Base-by-base conservation (phyloP, 768 basidiomycete genomes). In the Suillus subluteus region DNA sequence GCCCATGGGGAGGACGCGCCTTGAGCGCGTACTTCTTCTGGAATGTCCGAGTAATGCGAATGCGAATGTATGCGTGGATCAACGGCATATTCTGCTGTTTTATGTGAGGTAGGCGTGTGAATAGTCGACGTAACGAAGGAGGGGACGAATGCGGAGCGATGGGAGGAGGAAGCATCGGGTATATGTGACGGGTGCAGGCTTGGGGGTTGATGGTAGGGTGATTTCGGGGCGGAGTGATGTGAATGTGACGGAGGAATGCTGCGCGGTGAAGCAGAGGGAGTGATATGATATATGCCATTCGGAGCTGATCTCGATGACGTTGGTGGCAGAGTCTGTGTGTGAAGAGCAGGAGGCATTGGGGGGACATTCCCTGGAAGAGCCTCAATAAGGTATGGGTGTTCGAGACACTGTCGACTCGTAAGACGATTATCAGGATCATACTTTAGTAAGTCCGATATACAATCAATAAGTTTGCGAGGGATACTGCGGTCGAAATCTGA, bases 371-470 rank as follows among this genome's bases (percentile, higher is more conserved):
- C 84, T 43, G 85, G 87, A 67, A 82, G 81, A 15, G 91, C 94
- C 79, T 98, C 94, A 66, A 85, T 84, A 65, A 98, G 88, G 82
- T 99, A 99, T 16, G 88, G 83, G 76, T 98, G 96, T 40, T 95
- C 87, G 68, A 98, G 81, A 76, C 96, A 97, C 75, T 96, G 87
- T 59, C 85, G 85, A 65, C 94, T 91, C 1, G 96, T 98, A 59
- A 98, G 82, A 37, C 98, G 91, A 59, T 85, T 82, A 48, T 89
- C 88, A 32, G 98, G 96, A 72, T 99, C 94, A 79, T 98, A 99
- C 73, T 89, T 91, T 67, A 99, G 87, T 18, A 98, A 83, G 74
- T 97, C 94, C 58, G 88, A 84, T 74, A 99, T 98, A 79, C 95
- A 96, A 73, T 98, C 90, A 73, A 99, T 83, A 62, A 99, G 83